Base-by-base conservation (phyloP, 495 filamentous ascomycete species). In the Podospora sp. region DNA sequence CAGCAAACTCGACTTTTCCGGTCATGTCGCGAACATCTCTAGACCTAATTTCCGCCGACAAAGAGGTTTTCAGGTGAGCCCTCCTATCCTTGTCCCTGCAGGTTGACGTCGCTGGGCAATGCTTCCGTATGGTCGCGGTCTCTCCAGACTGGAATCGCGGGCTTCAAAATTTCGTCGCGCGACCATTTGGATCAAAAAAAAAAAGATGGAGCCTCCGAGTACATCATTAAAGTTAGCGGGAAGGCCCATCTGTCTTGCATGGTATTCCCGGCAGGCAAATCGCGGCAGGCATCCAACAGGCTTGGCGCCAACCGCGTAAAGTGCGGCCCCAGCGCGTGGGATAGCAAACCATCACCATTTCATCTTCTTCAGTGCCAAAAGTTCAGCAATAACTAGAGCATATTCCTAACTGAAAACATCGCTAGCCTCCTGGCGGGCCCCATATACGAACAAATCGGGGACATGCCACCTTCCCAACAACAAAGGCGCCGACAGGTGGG, bases 41-140 rank as follows among this genome's bases (percentile, higher is more conserved):
- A 8, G n/a, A 33, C 26, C n/a, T 55, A 6, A 16, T n/a, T 36
- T 29, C 50, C 24, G 8, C 49, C 7, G 26, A 22, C n/a, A 22
- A 63, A 5, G 49, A 67, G 53, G 12, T 29, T 57, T 76, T 76
- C 72, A 60, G 64, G 74, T 76, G 74, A 33, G 29, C 4, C 29
- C 29, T 33, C 29, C 29, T 33, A 33, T 33, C 29, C 29, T 33
- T 33, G 29, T 33, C 29, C 29, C 29, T 33, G 29, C 29, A 33
- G 29, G 3, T 8, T 33, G 29, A 8, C 29, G 29, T 33, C 29
- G 3, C 29, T 8, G 29, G 8, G 29, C 29, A 33, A 33, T 33
- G 29, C 29, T 8, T 33, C 8, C 29, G 29, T 33, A 4, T 33
- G 29, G 29, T 33, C 8, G 51, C 16, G 14, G 51, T 53, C 6